phyloP scores from a whole-genome alignment of 2,329 filamentous ascomycete genomes.

The Trichophyton simii region DNA sequence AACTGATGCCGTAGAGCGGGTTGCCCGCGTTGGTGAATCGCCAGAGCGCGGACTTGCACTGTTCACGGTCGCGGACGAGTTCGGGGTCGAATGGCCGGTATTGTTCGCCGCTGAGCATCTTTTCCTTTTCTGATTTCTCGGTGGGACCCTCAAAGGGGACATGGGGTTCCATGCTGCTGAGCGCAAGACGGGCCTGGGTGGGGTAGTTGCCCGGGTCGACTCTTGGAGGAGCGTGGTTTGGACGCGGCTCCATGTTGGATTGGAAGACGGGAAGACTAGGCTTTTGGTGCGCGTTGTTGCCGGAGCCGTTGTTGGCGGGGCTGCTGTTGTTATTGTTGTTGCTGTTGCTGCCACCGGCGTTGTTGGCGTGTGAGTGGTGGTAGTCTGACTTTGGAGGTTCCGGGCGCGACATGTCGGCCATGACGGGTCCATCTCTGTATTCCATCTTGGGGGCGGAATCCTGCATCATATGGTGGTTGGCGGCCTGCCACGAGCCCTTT shows the following conservation, averaged over 20 bases:
- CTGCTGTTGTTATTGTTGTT: neutral
- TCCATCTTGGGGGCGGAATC: constrained; percentile 30
- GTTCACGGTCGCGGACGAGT: constrained; percentile 69
- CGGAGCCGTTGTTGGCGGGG: constrained; percentile 27
- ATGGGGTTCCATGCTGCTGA: constrained; percentile 31
- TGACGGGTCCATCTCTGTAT: constrained; percentile 27
- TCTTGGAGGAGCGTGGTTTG: constrained; percentile 19
- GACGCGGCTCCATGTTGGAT: constrained; percentile 26
- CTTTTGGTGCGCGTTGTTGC: constrained; percentile 25
- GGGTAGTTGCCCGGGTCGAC: constrained; percentile 32
- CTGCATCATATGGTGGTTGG: constrained; percentile 24
- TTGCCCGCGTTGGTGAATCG: constrained; percentile 76
- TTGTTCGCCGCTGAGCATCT: constrained; percentile 71
- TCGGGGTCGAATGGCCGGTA: constrained; percentile 70
- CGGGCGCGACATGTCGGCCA: constrained; percentile 30
- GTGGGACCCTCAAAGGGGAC: constrained; percentile 22
- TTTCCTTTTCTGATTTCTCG: constrained; percentile 61
- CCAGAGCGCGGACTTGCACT: constrained; percentile 69
- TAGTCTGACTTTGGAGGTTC: constrained; percentile 29
- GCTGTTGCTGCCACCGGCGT: constrained; percentile 8
- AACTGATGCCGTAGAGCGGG: constrained; percentile 57
- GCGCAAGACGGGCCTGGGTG: constrained; percentile 32
- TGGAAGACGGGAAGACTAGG: constrained; percentile 28
- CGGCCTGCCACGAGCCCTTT: constrained; percentile 29
- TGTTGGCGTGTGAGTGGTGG: constrained; percentile 23